Conservation (phyloP, 225 moss, liverwort and hornwort species). For the Marchantia polymorpha region DNA sequence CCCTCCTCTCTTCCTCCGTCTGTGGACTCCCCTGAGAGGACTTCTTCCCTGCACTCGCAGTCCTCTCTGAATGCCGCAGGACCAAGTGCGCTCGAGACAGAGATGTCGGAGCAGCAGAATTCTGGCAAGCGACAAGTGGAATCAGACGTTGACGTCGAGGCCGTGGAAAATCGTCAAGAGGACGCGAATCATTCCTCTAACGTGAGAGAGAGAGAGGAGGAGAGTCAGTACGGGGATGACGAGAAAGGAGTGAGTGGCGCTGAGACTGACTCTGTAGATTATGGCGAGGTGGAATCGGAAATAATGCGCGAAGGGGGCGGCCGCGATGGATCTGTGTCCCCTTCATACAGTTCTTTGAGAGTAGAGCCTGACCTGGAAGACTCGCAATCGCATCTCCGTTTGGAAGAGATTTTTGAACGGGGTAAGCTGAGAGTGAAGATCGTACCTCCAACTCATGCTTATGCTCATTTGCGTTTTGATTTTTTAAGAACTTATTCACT, state of each 20-base stretch:
- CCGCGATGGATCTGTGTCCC: slow-evolving; percentile 14
- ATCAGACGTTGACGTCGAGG: slow-evolving; percentile 6
- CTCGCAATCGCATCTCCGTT: slow-evolving; percentile 17
- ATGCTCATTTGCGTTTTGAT: too few species aligned
- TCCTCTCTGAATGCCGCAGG: slow-evolving; percentile 10
- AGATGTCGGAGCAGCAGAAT: not conserved
- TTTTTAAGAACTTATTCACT: not conserved
- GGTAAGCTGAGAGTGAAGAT: slow-evolving; percentile 2
- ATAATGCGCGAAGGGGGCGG: not conserved
- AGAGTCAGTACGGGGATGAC: slow-evolving; percentile 8
- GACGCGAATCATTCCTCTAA: not conserved
- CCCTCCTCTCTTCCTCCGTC: not conserved
- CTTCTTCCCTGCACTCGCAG: not conserved
- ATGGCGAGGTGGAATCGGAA: slow-evolving; percentile 8
- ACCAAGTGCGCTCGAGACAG: not conserved
- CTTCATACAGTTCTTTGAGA: slow-evolving; percentile 20
- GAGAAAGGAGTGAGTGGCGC: slow-evolving; percentile 5
- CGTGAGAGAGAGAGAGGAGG: slow-evolving; percentile 11
- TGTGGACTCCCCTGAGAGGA: not conserved
- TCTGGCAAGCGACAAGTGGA: not conserved
- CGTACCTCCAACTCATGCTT: not conserved
- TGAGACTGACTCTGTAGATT: slow-evolving; percentile 1
- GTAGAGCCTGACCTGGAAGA: slow-evolving; percentile 17
- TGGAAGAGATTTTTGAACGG: slow-evolving; percentile 18
- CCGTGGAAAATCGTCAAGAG: not conserved